A percentile compares a stretch with the other conserved stretches of the same genome.
phyloP scores from a whole-genome alignment of 2,329 filamentous ascomycete genomes.

The Xylariaceae sp. region DNA sequence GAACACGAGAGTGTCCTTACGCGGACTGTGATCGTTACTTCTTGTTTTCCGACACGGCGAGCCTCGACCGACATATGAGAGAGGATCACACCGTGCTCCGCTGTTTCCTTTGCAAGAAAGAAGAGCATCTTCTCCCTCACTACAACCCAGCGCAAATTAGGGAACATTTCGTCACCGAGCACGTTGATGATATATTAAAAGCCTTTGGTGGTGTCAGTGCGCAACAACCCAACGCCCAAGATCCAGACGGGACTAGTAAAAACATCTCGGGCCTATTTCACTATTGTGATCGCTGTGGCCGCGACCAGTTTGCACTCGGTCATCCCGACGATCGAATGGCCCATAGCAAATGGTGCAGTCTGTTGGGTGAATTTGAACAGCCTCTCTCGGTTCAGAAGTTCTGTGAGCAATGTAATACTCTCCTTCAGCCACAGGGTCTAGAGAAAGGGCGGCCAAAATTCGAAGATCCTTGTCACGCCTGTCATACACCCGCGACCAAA shows the following conservation, averaged over 20 bases:
- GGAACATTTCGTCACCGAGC: constrained; percentile 31
- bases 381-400: not conserved
- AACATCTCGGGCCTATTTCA: not conserved
- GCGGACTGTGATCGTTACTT: constrained; percentile 45
- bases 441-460: not conserved
- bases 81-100: constrained; percentile 40
- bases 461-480: not conserved
- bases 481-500: not conserved
- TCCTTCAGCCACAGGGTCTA: not conserved
- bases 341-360: no score
- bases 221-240: no score
- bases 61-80: constrained; percentile 45
- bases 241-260: no score
- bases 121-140: constrained; percentile 41
- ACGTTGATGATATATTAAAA: constrained; percentile 27
- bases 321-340: constrained; percentile 12
- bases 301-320: constrained; percentile 13
- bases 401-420: constrained; percentile 18
- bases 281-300: constrained; percentile 29
- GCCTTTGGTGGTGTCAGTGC: constrained; percentile 13
- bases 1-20: constrained; percentile 48
- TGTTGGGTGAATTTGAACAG: not conserved
- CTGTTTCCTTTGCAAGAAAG: constrained; percentile 37
- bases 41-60: constrained; percentile 35
- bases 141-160: constrained; percentile 31